Percentiles rank a stretch among this genome's conserved stretches.
phyloP scores from a whole-genome alignment of 2,329 filamentous ascomycete species.

The Sporothrix euskadiensis region DNA sequence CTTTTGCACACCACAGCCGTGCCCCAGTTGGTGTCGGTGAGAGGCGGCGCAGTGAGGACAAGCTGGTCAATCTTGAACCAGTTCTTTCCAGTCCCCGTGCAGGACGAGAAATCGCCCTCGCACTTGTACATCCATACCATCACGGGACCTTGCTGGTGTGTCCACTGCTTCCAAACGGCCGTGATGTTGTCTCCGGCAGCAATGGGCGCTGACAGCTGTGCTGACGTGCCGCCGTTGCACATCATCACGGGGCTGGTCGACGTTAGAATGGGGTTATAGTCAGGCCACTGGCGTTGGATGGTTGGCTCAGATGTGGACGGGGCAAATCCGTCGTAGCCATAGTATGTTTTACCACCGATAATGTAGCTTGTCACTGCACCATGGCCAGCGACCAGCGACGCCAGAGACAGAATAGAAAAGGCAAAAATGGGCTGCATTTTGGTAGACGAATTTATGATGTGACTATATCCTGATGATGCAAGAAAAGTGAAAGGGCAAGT shows the following conservation, averaged over 20 bases:
- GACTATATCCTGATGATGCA: too few relatives aligned
- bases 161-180: constrained; percentile 58
- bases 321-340: constrained; percentile 50
- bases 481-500: neutral
- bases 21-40: constrained; percentile 45
- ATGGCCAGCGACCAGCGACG: constrained; percentile 40
- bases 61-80: constrained; percentile 63
- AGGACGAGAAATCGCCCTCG: constrained; percentile 45
- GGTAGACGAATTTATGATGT: neutral
- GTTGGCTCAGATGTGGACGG: constrained; percentile 51
- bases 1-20: constrained; percentile 49
- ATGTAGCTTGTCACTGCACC: constrained; percentile 39
- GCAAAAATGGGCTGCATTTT: neutral
- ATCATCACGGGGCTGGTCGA: constrained; percentile 52
- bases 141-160: constrained; percentile 59
- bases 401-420: constrained; percentile 24
- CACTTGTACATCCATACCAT: constrained; percentile 61
- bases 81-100: constrained; percentile 52
- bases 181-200: constrained; percentile 52
- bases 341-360: constrained; percentile 36
- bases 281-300: constrained; percentile 56
- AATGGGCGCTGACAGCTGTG: constrained; percentile 47
- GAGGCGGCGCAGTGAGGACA: constrained; percentile 38
- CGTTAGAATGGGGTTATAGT: constrained; percentile 56
- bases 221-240: constrained; percentile 56